A percentile compares a stretch with the other conserved stretches of the same genome.
Evolutionary conservation across 1,139 yeast species (phyloP).

Genomic region (Hansenula anomala): DNA sequence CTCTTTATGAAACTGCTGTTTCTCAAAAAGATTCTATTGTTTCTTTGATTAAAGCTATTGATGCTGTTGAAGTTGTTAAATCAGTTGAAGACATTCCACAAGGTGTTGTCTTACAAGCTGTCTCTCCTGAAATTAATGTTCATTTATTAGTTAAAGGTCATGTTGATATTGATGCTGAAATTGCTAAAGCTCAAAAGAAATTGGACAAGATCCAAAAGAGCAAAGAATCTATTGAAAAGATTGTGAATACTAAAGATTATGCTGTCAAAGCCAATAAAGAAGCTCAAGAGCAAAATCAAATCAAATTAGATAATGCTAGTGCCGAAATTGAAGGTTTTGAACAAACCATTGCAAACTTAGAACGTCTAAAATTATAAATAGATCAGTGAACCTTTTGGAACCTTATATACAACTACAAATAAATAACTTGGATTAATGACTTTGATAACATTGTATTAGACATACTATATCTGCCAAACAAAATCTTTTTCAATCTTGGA

Average conservation of each 20-base stretch:
- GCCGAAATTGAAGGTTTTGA: constrained; percentile 89
- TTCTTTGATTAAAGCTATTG: constrained; percentile 88
- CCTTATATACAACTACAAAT: not conserved
- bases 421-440: not conserved
- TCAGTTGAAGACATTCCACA: constrained; percentile 59
- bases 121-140: constrained; percentile 76
- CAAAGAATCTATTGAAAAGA: constrained; percentile 50
- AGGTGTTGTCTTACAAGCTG: constrained; percentile 85
- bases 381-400: not conserved
- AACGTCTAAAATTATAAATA: constrained; percentile 60
- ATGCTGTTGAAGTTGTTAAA: constrained; percentile 59
- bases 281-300: constrained; percentile 72
- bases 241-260: constrained; percentile 72
- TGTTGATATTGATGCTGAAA: constrained; percentile 88
- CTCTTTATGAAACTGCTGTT: constrained; percentile 46
- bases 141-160: constrained; percentile 92
- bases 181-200: constrained; percentile 75
- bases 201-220: constrained; percentile 50
- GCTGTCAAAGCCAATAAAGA: constrained; percentile 78
- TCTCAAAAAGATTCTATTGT: constrained; percentile 81
- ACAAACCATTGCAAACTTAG: constrained; percentile 70
- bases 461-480: constrained; percentile 40
- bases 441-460: not conserved
- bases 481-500: constrained; percentile 49
- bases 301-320: constrained; percentile 61